Evolutionary conservation across 306 rosid species (phyloP).

Genomic region (Lathyrus tuberosus): DNA sequence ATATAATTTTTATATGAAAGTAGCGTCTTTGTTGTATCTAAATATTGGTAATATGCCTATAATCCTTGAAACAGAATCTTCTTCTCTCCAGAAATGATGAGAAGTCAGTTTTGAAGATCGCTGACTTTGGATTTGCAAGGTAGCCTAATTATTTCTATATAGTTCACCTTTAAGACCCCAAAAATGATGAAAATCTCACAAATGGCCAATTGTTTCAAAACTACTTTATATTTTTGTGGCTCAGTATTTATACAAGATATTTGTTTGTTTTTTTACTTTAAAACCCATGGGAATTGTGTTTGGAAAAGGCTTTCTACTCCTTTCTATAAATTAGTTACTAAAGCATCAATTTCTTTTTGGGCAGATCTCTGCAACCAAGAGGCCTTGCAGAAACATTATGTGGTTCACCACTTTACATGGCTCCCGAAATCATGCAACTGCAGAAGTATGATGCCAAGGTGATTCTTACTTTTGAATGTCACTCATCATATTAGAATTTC

Average conservation of each 20-base stretch:
- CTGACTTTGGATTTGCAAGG: conserved; percentile 99
- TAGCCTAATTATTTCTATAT: conserved; percentile 42
- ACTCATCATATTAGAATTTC: not conserved
- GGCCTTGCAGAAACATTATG: conserved; percentile 99
- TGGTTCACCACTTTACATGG: conserved; percentile 99
- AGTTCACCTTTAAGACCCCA: conserved; percentile 16
- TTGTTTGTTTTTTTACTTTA: conserved; percentile 6
- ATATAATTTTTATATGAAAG: conserved; percentile 46
- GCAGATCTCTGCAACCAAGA: conserved; percentile 91
- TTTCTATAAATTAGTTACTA: conserved; percentile 33
- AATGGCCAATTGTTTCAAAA: not conserved
- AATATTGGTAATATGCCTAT: conserved; percentile 45
- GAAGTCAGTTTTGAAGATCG: conserved; percentile 84
- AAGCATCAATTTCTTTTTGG: conserved; percentile 34
- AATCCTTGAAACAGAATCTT: conserved; percentile 86
- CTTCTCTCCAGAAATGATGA: conserved; percentile 78
- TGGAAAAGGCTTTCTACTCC: conserved; percentile 20
- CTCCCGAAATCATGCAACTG: conserved; percentile 99
- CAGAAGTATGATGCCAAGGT: conserved; percentile 99
- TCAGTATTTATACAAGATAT: not conserved
- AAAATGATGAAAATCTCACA: conserved; percentile 9
- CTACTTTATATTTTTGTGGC: conserved; percentile 25
- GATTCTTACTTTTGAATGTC: conserved; percentile 40
- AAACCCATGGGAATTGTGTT: conserved; percentile 19
- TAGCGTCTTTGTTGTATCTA: conserved; percentile 44